phyloP scores from a whole-genome alignment of 306 rosid genomes.

The Cucumis hystrix region DNA sequence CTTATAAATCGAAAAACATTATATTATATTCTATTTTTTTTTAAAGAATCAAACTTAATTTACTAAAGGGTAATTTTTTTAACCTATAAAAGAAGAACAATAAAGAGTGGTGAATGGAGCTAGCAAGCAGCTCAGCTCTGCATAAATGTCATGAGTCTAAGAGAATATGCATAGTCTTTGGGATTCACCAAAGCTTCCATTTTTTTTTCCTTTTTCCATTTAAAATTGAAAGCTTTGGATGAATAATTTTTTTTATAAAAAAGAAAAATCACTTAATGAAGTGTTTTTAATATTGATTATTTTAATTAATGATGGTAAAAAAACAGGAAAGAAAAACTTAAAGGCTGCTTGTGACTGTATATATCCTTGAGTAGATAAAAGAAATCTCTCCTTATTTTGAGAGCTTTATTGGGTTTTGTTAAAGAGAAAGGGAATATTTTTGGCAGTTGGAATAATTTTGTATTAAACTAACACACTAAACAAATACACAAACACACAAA shows the following conservation, averaged over 20 bases:
- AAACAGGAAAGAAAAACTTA: neutral
- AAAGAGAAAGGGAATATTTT: slow-evolving; percentile 36
- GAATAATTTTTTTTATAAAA: neutral
- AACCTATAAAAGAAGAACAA: neutral
- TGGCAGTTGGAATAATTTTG: slow-evolving; percentile 27
- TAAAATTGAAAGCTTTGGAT: neutral
- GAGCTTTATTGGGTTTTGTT: slow-evolving; percentile 80
- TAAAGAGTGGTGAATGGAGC: neutral
- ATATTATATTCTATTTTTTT: too few relatives aligned
- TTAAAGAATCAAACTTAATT: neutral
- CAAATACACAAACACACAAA: neutral
- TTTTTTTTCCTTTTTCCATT: neutral
- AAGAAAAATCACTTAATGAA: neutral
- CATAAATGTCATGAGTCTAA: neutral
- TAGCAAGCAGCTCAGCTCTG: neutral
- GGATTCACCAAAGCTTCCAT: slow-evolving; percentile 9
- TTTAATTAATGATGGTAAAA: neutral
- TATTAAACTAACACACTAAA: neutral
- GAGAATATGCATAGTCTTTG: neutral
- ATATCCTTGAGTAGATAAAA: slow-evolving; percentile 43
- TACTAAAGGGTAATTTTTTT: too few relatives aligned
- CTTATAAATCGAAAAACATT: too few relatives aligned
- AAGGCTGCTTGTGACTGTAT: slow-evolving; percentile 85
- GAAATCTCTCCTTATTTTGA: slow-evolving; percentile 10
- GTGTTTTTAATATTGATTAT: neutral